Evolutionary conservation across 2,329 filamentous ascomycete genomes (phyloP).

Genomic region (Davidsoniella virescens): DNA sequence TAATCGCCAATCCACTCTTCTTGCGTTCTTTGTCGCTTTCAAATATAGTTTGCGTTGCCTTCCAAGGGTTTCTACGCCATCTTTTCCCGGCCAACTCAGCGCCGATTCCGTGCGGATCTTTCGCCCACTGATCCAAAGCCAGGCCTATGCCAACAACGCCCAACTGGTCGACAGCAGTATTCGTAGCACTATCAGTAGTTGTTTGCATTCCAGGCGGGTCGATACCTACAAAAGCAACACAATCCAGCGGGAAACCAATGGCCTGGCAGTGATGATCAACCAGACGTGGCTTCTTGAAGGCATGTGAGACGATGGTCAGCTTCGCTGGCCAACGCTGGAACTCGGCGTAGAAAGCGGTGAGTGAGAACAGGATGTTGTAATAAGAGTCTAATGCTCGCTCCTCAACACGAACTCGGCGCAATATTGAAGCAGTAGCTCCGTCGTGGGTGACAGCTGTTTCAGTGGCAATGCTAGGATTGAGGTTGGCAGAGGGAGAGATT

Average conservation of each 20-base stretch:
- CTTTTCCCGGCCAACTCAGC: constrained; percentile 31
- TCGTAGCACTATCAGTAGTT: constrained; percentile 19
- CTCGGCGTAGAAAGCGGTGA: constrained; percentile 32
- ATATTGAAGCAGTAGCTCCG: not conserved
- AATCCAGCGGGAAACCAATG: constrained; percentile 34
- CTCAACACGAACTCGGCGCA: constrained; percentile 40
- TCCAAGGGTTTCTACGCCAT: constrained; percentile 33
- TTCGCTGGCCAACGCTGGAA: constrained; percentile 34
- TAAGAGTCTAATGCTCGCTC: constrained; percentile 68
- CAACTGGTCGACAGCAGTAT: too few species aligned
- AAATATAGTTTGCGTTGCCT: constrained; percentile 24
- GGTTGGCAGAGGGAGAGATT: constrained; percentile 18
- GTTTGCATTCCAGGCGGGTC: constrained; percentile 37
- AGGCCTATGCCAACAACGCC: constrained; percentile 24
- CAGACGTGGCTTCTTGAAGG: constrained; percentile 49
- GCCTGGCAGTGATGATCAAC: constrained; percentile 47
- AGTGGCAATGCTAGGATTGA: not conserved
- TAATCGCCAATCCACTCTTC: constrained; percentile 25
- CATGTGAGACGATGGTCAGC: constrained; percentile 51
- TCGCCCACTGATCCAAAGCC: constrained; percentile 32
- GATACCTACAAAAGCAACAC: constrained; percentile 41
- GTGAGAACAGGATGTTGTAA: constrained; percentile 65
- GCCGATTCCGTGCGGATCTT: constrained; percentile 36
- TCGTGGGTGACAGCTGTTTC: not conserved
- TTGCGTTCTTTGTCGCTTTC: constrained; percentile 18